Evolutionary conservation across 345 rosid species (phyloP).

Genomic region (Microthlaspi erraticum): DNA sequence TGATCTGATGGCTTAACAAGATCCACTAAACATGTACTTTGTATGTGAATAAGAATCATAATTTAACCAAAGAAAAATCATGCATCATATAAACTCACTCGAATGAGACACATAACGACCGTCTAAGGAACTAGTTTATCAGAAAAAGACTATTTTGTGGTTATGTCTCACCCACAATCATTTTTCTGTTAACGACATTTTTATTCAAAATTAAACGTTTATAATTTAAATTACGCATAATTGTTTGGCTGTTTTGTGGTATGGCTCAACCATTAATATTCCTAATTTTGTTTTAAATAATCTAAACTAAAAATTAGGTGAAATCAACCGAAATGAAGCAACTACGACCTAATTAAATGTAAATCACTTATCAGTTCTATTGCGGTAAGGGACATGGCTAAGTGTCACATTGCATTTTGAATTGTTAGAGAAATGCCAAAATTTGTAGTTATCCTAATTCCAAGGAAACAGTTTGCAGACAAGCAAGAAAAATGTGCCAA

Average conservation of each 20-base stretch:
- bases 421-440: conserved; percentile 20
- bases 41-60: neutral
- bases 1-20: neutral
- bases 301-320: conserved; percentile 22
- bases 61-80: neutral
- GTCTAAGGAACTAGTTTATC: neutral
- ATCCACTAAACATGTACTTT: neutral
- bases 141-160: too few relatives aligned
- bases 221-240: neutral
- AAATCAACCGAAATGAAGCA: conserved; percentile 34
- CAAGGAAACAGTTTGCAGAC: conserved; percentile 27
- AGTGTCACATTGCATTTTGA: neutral
- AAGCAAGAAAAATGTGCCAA: conserved; percentile 42
- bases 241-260: conserved; percentile 16
- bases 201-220: neutral
- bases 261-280: conserved; percentile 8
- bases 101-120: neutral
- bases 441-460: conserved; percentile 15
- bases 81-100: neutral
- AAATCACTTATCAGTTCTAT: conserved; percentile 9
- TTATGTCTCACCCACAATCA: too few relatives aligned
- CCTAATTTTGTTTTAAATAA: neutral
- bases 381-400: conserved; percentile 2
- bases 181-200: neutral
- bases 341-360: conserved; percentile 23